Conservation (phyloP, 177 flowering plant species). For the Vitis hybrid region DNA sequence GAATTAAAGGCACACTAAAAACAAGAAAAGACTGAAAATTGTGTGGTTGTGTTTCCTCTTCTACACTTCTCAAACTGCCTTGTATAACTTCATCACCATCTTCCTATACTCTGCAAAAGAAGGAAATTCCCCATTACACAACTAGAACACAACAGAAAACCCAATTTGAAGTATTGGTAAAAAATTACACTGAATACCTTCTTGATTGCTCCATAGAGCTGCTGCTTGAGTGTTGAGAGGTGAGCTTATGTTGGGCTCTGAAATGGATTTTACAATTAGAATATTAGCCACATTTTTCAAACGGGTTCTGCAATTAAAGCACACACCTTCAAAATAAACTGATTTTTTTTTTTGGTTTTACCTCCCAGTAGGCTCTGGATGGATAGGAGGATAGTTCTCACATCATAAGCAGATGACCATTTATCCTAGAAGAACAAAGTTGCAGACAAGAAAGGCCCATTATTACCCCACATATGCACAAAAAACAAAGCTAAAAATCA, state of each 20-base stretch:
- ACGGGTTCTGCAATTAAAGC: conserved; percentile 1
- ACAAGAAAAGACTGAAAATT: no score
- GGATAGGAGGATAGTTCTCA: conserved; percentile 80
- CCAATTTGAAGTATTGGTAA: not conserved
- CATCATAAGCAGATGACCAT: conserved; percentile 99
- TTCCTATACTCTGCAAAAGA: conserved; percentile 79
- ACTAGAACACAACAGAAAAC: not conserved
- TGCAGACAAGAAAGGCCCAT: no score
- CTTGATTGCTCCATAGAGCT: conserved; percentile 88
- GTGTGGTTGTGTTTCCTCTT: no score
- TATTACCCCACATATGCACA: no score
- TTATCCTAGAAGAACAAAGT: conserved; percentile 53
- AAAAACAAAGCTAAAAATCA: not conserved
- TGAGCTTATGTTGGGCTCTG: conserved; percentile 94
- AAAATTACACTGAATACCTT: conserved; percentile 39
- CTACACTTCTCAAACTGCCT: conserved; percentile 35
- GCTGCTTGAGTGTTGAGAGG: conserved; percentile 93
- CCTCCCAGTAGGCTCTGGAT: conserved; percentile 93
- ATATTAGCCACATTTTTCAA: not conserved
- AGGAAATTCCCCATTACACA: not conserved
- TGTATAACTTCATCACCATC: conserved; percentile 83
- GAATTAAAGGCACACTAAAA: no score
- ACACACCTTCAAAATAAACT: not conserved
- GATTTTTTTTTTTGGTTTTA: conserved; percentile 2
- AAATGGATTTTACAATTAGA: not conserved